Evolutionary conservation across 805 yeast genomes (phyloP).

Genomic region (Metschnikowia baotianmanensis): DNA sequence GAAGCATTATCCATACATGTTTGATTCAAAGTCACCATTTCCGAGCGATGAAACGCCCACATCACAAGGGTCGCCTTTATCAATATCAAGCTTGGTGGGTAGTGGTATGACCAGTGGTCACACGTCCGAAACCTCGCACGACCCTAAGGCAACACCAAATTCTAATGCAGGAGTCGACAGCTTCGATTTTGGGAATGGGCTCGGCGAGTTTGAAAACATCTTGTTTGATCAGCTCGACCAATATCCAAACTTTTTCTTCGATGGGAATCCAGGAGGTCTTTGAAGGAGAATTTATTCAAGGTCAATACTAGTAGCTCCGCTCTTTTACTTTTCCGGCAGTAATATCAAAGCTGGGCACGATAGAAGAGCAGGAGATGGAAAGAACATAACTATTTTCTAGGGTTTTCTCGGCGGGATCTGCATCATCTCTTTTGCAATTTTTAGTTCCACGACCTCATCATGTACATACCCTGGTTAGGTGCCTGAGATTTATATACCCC

Average conservation of each 20-base stretch:
- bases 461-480: too few relatives aligned
- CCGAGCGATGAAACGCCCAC: slow-evolving; percentile 1
- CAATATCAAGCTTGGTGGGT: not conserved
- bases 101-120: not conserved
- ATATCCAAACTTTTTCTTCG: slow-evolving; percentile 10
- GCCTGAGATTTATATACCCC: too few relatives aligned
- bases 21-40: slow-evolving; percentile 13
- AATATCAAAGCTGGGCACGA: too few relatives aligned
- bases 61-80: slow-evolving; percentile 1
- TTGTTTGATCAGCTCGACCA: slow-evolving; percentile 7
- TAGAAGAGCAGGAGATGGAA: too few relatives aligned
- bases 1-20: not conserved
- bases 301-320: too few relatives aligned
- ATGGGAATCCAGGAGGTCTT: not conserved
- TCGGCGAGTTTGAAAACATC: slow-evolving; percentile 1
- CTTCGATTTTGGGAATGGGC: not conserved
- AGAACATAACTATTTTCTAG: too few relatives aligned
- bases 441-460: too few relatives aligned
- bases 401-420: too few relatives aligned
- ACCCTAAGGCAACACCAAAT: not conserved
- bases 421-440: too few relatives aligned
- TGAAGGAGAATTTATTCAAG: too few relatives aligned
- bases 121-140: not conserved
- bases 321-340: too few relatives aligned
- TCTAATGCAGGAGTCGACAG: not conserved